Evolutionary conservation across 2,329 filamentous ascomycete species (phyloP), one percentile per base, ranked within the genome.

Genomic region (Dactylella cylindrospora): DNA sequence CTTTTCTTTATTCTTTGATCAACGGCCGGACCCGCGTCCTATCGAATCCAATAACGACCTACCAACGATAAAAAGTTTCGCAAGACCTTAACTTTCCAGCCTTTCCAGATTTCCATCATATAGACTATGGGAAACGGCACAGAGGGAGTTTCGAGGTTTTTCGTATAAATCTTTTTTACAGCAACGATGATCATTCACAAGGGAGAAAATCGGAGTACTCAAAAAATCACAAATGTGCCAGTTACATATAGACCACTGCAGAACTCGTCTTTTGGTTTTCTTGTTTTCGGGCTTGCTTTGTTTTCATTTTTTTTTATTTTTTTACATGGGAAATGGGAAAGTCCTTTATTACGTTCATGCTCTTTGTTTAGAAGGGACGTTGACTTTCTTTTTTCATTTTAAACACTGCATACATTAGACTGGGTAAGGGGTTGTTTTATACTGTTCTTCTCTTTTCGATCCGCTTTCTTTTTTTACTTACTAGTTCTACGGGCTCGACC

Each of bases 61-160:
- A 53, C 17, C 17, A 45, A 33, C 26, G 8, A n/a, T n/a, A 49
- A 62, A 62, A 54, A 62, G 57, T 62, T 62, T 54, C 57, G 57
- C 57, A 54, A 62, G 57, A 62, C 57, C 57, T 62, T 62, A n/a
- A 62, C 57, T 62, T 44, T 52, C n/a, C n/a, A n/a, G 49, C 43
- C 43, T 62, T 49, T 49, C 50, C 47, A 54, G 31, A 31, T 47
- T 54, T 54, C 33, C 38, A 49, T 57, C n/a, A 29, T 54, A 62
- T 62, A 62, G 57, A 62, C 44, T n/a, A 29, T 62, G 49, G 57
- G 57, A 54, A 54, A 64, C 45, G 45, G 45, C 45, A 39, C 52
- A 36, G 23, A 28, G 43, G 59, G 59, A 57, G 59, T 57, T 64
- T 38, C 38, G 33, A 57, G 52, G 50, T 64, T 64, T 64, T 64